Conservation (phyloP, 1,284 basidiomycete species). For the Cutaneotrichosporon cutaneum region DNA sequence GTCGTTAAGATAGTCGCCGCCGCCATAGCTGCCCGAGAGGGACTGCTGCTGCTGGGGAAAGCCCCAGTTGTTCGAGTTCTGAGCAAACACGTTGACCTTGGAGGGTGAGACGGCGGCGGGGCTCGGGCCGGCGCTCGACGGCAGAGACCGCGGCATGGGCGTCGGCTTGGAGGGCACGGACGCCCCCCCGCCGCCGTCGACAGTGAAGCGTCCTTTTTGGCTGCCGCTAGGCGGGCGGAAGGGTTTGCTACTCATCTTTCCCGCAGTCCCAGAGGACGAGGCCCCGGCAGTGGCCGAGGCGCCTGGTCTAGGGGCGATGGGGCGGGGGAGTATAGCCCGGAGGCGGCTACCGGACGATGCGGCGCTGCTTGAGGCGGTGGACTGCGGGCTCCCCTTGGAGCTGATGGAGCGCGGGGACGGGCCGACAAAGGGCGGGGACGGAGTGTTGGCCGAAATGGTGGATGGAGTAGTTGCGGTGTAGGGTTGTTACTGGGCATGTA, state of each 20-base stretch:
- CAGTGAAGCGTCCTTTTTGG: conserved; percentile 51
- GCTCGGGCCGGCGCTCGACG: conserved; percentile 2
- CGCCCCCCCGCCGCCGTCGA: conserved; percentile 40
- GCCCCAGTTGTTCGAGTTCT: conserved; percentile 5
- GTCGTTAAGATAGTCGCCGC: conserved; percentile 12
- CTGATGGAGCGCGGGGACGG: conserved; percentile 46
- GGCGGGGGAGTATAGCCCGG: conserved; percentile 44
- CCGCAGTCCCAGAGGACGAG: conserved; percentile 10
- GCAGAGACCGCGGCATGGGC: conserved; percentile 1
- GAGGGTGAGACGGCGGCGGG: conserved; percentile 21
- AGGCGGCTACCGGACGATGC: conserved; percentile 30
- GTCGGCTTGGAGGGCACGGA: not conserved
- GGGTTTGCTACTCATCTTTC: conserved; percentile 44
- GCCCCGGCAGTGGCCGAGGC: conserved; percentile 12
- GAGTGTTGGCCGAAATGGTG: conserved; percentile 44
- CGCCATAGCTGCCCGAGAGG: conserved; percentile 11
- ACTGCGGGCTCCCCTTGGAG: conserved; percentile 33
- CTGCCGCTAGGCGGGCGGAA: conserved; percentile 37
- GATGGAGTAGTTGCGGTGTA: conserved; percentile 6
- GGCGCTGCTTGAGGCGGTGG: conserved; percentile 19
- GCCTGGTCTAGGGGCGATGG: conserved; percentile 36
- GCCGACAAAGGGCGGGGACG: conserved; percentile 43
- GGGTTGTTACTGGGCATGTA: conserved; percentile 9
- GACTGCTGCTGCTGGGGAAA: conserved; percentile 13
- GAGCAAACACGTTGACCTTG: conserved; percentile 27